Evolutionary conservation across 768 basidiomycete species (phyloP).

Genomic region (Mycena capillaripes): DNA sequence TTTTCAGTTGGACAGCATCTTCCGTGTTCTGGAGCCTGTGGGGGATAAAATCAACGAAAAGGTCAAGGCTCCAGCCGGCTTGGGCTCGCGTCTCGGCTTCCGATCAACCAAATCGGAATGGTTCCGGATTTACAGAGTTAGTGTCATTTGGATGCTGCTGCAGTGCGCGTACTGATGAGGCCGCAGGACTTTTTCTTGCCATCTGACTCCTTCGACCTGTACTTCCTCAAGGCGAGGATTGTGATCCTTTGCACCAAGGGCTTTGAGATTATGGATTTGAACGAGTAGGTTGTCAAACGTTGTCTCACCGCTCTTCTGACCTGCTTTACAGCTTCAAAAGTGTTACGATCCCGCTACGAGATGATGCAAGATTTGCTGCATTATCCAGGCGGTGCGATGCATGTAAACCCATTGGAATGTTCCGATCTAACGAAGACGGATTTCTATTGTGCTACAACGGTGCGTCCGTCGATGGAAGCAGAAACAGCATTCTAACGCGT

Average conservation of each 20-base stretch:
- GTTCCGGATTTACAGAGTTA: constrained; percentile 88
- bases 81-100: constrained; percentile 82
- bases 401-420: constrained; percentile 94
- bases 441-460: constrained; percentile 96
- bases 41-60: constrained; percentile 88
- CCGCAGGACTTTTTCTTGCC: constrained; percentile 87
- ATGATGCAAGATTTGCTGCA: constrained; percentile 73
- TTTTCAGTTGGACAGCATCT: constrained; percentile 84
- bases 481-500: not conserved
- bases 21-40: constrained; percentile 96
- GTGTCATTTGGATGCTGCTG: not conserved
- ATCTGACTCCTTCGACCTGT: constrained; percentile 90
- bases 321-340: constrained; percentile 77
- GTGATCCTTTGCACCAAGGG: constrained; percentile 95
- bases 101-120: constrained; percentile 89
- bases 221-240: constrained; percentile 94
- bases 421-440: constrained; percentile 90
- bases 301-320: not conserved
- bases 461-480: constrained; percentile 44
- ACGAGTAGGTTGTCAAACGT: constrained; percentile 71
- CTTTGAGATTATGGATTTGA: constrained; percentile 97
- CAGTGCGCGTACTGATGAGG: not conserved
- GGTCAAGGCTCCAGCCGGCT: constrained; percentile 75
- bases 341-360: constrained; percentile 89
- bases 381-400: constrained; percentile 90